Percentiles rank a stretch among this genome's conserved stretches.
These are phyloP conservation scores for Aspergillus melleus DNA, from an alignment of 2,329 filamentous ascomycete species.

Conservation along the genomic window DNA sequence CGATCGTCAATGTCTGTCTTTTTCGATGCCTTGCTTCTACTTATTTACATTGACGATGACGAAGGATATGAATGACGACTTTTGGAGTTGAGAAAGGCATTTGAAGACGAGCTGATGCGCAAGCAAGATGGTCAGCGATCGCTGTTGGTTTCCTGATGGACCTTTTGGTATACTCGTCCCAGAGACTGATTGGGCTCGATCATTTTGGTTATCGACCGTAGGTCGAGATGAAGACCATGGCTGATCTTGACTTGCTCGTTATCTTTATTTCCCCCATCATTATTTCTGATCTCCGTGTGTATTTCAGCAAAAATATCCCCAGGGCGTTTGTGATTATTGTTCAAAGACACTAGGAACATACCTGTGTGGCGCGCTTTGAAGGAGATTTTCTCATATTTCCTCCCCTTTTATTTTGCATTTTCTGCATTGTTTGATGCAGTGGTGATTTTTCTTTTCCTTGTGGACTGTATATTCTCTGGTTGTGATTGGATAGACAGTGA, in stretches of 20 bases:
- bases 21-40: not conserved
- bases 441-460: not conserved
- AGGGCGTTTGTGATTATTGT: not conserved
- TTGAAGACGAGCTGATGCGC: not conserved
- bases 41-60: slow-evolving; percentile 15
- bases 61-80: slow-evolving; percentile 23
- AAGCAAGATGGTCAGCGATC: not conserved
- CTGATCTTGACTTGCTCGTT: not conserved
- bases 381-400: not conserved
- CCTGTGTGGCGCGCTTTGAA: not conserved
- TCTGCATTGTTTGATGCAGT: not conserved
- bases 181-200: not conserved
- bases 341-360: not conserved
- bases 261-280: not conserved
- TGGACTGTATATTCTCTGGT: not conserved
- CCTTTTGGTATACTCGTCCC: not conserved
- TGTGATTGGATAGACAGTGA: not conserved
- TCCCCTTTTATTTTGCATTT: not conserved
- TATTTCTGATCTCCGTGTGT: not conserved
- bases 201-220: not conserved
- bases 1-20: not conserved
- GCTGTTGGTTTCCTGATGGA: not conserved
- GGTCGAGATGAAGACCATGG: too few relatives aligned
- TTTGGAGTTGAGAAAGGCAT: slow-evolving; percentile 2
- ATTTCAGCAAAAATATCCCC: not conserved